Base-by-base conservation (phyloP, 768 basidiomycete species). In the Pisolithus orientalis region DNA sequence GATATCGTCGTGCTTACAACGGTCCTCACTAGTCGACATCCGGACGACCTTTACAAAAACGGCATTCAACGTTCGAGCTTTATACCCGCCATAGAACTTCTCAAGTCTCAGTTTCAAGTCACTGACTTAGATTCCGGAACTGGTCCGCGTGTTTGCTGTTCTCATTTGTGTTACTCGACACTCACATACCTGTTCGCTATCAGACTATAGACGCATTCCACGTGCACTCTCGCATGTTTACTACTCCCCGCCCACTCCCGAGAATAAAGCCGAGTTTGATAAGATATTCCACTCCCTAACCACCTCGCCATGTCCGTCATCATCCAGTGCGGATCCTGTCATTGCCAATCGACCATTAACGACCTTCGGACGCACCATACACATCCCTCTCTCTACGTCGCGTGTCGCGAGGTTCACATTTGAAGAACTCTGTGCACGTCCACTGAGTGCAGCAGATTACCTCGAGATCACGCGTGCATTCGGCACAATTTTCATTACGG, bases 1-100 rank as follows among this genome's bases (percentile, higher is more conserved):
- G 5, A 21, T 14, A 38, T 54, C 47, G 55, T 46, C 2, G 29
- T 1, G 44, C 1, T 40, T 42, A 44, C 14, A 34, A 28, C 13
- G 6, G 14, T 14, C 14, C 50, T 52, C 48, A 28, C 44, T 39
- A 99, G 95, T 71, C 96, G 96, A 53, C 93, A 96, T 65, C 96
- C 96, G 2, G 88, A 97, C 61, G 91, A 97, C 29, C 76, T 99
- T 1, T 99, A 99, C 76, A 94, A 95, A 80, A 98, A 98, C 57
- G 96, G 96, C 0, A 96, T 99, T 40, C 96, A 99, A 66, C 82
- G 96, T 3, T 80, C 87, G 4, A 94, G 92, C 62, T 99, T 99
- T 71, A 64, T 97, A 44, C 96, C 96, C 9, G 86, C 93, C 27
- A 98, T 99, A 53, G 90, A 97, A 45, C 78, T 98, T 28, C 80